phyloP scores from a whole-genome alignment of 1,284 basidiomycete genomes.

The Leucoagaricus sp. region DNA sequence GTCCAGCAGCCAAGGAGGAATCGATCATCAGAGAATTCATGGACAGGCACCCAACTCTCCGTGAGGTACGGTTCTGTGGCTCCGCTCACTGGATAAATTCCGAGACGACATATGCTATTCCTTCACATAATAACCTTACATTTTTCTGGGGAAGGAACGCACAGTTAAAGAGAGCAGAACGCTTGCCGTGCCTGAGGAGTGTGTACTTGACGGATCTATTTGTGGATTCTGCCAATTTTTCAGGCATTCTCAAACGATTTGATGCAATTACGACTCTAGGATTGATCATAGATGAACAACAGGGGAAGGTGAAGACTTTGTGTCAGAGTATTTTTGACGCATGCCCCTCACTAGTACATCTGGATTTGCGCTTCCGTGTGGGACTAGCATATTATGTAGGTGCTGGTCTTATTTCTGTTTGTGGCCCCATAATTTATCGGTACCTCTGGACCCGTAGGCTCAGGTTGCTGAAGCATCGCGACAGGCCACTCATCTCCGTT shows the following conservation, averaged over 20 bases:
- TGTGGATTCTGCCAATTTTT: conserved; percentile 6
- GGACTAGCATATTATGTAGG: neutral
- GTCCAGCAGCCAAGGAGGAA: neutral
- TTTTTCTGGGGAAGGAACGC: neutral
- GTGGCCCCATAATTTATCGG: neutral
- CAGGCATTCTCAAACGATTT: neutral
- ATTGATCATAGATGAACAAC: conserved; percentile 2
- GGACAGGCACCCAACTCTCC: neutral
- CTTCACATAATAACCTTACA: neutral
- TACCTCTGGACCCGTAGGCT: neutral
- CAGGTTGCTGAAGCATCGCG: neutral
- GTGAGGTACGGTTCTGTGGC: neutral
- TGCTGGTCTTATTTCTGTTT: neutral
- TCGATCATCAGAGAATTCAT: neutral
- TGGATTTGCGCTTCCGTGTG: conserved; percentile 2
- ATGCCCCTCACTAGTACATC: conserved; percentile 1
- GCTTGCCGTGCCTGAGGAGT: conserved; percentile 3
- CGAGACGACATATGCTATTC: neutral
- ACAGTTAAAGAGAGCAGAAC: neutral
- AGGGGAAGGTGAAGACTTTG: neutral
- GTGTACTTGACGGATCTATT: conserved; percentile 4
- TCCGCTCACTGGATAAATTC: neutral
- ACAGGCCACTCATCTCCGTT: neutral
- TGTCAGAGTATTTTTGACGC: conserved; percentile 9
- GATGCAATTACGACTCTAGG: neutral